phyloP scores from a whole-genome alignment of 345 rosid species.

The Euclidium syriacum region DNA sequence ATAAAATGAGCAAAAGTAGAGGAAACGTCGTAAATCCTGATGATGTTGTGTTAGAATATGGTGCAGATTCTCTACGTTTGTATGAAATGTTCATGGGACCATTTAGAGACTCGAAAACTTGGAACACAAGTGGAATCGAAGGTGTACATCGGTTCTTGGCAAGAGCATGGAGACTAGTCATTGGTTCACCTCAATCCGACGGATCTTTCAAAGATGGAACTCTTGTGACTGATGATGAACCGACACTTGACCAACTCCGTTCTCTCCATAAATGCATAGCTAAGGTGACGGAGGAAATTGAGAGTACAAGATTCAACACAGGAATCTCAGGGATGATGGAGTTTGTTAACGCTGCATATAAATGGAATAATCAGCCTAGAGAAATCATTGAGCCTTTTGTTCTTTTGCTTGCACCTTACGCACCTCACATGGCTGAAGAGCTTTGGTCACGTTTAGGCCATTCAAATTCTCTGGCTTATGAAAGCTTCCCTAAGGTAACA shows the following conservation, averaged over 20 bases:
- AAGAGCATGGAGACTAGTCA: constrained; percentile 80
- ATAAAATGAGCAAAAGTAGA: constrained; percentile 97
- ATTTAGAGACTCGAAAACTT: constrained; percentile 88
- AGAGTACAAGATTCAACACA: constrained; percentile 87
- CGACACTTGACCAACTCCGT: constrained; percentile 64
- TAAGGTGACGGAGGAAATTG: constrained; percentile 89
- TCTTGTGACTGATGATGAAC: constrained; percentile 53
- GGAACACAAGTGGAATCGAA: constrained; percentile 95
- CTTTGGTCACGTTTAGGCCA: constrained; percentile 87
- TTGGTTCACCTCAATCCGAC: constrained; percentile 58
- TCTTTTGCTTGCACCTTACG: constrained; percentile 79
- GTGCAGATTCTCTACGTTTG: constrained; percentile 92
- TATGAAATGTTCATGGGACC: constrained; percentile 99
- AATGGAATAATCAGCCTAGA: constrained; percentile 86
- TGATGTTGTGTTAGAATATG: constrained; percentile 77
- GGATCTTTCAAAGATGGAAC: constrained; percentile 62
- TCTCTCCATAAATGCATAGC: constrained; percentile 82
- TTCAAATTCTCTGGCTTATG: constrained; percentile 54
- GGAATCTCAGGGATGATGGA: constrained; percentile 99
- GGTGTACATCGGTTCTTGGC: constrained; percentile 90
- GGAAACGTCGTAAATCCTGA: constrained; percentile 96
- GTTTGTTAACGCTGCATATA: constrained; percentile 80
- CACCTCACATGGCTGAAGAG: constrained; percentile 97
- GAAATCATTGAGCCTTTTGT: constrained; percentile 61
- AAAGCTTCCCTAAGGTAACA: constrained; percentile 59